These are phyloP conservation scores for Tilletiaria anomala DNA, from an alignment of 1,284 basidiomycete species.

Conservation along the genomic window DNA sequence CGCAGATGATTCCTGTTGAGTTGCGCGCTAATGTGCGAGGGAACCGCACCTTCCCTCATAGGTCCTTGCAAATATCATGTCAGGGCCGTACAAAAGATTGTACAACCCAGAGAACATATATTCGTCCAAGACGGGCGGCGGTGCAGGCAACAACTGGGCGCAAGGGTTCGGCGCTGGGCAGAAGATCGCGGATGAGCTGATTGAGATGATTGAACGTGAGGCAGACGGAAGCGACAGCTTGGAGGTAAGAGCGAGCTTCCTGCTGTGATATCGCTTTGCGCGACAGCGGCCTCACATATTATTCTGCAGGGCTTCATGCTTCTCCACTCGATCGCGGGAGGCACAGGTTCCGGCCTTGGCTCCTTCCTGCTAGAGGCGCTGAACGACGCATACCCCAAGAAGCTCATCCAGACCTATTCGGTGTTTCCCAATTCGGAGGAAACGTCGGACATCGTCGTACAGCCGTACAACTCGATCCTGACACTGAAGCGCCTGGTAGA, in stretches of 20 bases:
- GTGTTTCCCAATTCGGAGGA: slow-evolving; percentile 70
- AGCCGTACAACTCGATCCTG: slow-evolving; percentile 91
- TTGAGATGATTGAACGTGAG: slow-evolving; percentile 98
- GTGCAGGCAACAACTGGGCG: slow-evolving; percentile 98
- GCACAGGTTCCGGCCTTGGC: slow-evolving; percentile 92
- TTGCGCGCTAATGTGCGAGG: neutral
- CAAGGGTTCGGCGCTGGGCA: slow-evolving; percentile 74
- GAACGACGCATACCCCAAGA: slow-evolving; percentile 97
- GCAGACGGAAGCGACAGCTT: slow-evolving; percentile 95
- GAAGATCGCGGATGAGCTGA: slow-evolving; percentile 83
- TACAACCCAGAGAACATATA: slow-evolving; percentile 99
- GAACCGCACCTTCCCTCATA: too few species aligned
- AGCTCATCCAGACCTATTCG: slow-evolving; percentile 96
- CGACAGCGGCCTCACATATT: neutral
- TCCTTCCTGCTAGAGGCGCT: slow-evolving; percentile 90
- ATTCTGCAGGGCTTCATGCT: slow-evolving; percentile 86
- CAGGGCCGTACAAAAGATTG: slow-evolving; percentile 77
- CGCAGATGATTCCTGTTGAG: neutral
- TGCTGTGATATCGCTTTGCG: neutral
- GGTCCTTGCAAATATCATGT: slow-evolving; percentile 85
- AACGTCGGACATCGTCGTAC: slow-evolving; percentile 49
- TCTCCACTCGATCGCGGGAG: slow-evolving; percentile 96
- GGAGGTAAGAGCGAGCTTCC: slow-evolving; percentile 50
- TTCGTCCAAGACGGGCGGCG: slow-evolving; percentile 84
- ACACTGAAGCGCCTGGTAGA: slow-evolving; percentile 87